phyloP scores from a whole-genome alignment of 495 filamentous ascomycete species.

The Aspergillus hancockii region DNA sequence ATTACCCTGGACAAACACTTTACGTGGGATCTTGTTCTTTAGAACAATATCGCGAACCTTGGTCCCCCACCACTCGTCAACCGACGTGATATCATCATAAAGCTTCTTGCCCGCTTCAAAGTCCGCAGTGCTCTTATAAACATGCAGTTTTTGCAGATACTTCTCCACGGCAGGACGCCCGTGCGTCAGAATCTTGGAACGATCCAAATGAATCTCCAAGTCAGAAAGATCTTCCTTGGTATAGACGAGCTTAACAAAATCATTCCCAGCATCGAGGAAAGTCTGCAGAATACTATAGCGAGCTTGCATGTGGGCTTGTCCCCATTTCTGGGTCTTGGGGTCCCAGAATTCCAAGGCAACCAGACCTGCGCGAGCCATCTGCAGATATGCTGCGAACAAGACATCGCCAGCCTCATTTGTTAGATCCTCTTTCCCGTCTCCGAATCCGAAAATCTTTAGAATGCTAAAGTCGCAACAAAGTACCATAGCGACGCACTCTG shows the following conservation, averaged over 20 bases:
- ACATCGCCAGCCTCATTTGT: slow-evolving; percentile 79
- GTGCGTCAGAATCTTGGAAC: slow-evolving; percentile 75
- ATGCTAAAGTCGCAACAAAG: slow-evolving; percentile 86
- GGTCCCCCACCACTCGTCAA: slow-evolving; percentile 77
- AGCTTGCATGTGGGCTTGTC: slow-evolving; percentile 92
- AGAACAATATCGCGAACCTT: slow-evolving; percentile 78
- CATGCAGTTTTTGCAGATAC: slow-evolving; percentile 89
- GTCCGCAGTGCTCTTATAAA: slow-evolving; percentile 92
- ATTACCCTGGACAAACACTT: slow-evolving; percentile 96
- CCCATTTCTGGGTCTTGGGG: slow-evolving; percentile 84
- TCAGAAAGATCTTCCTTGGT: slow-evolving; percentile 76
- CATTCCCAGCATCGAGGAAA: slow-evolving; percentile 81
- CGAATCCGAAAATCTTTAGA: slow-evolving; percentile 88
- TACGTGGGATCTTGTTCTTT: slow-evolving; percentile 84
- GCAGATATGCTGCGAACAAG: slow-evolving; percentile 80
- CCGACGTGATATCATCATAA: slow-evolving; percentile 80
- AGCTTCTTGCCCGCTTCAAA: slow-evolving; percentile 69
- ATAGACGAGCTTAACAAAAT: slow-evolving; percentile 79
- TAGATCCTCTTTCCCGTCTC: slow-evolving; percentile 70
- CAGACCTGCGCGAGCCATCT: slow-evolving; percentile 90
- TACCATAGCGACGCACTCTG: slow-evolving; percentile 91
- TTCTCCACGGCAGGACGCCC: slow-evolving; percentile 74
- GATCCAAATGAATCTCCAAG: slow-evolving; percentile 76
- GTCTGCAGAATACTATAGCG: slow-evolving; percentile 86
- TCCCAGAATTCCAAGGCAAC: slow-evolving; percentile 87